Evolutionary conservation across 1,284 basidiomycete genomes (phyloP).

Genomic region (Rhodotorula glutinis): DNA sequence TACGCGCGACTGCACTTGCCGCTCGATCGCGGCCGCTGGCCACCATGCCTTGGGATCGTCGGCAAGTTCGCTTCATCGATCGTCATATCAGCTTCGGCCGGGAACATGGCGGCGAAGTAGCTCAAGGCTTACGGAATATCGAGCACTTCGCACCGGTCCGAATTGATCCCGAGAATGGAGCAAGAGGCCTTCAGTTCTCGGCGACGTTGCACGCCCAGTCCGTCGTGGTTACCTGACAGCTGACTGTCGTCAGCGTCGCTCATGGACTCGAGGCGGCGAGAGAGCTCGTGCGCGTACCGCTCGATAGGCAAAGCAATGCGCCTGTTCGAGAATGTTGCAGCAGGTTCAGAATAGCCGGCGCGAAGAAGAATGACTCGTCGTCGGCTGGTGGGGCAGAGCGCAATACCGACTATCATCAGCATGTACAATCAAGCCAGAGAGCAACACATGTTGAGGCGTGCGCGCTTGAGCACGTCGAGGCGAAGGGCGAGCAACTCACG

Average conservation of each 20-base stretch:
- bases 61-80: constrained; percentile 59
- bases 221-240: constrained; percentile 67
- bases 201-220: constrained; percentile 64
- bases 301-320: constrained; percentile 53
- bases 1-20: constrained; percentile 62
- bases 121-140: constrained; percentile 64
- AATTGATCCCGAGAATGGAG: constrained; percentile 64
- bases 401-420: not conserved
- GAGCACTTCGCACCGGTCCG: constrained; percentile 59
- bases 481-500: constrained; percentile 24
- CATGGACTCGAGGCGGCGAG: too few species aligned
- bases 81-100: not conserved
- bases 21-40: constrained; percentile 62
- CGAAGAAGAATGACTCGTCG: constrained; percentile 90
- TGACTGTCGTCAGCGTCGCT: too few species aligned
- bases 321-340: constrained; percentile 47
- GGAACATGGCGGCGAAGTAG: not conserved
- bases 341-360: constrained; percentile 64
- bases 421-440: too few species aligned
- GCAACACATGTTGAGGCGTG: too few species aligned
- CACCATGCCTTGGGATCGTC: constrained; percentile 72
- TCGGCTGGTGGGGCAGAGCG: constrained; percentile 52
- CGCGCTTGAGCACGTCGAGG: not conserved
- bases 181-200: constrained; percentile 68
- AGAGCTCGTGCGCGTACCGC: constrained; percentile 41